These are phyloP conservation scores for Flaveria robusta DNA, from an alignment of 129 eudicot genomes.

Conservation along the genomic window DNA sequence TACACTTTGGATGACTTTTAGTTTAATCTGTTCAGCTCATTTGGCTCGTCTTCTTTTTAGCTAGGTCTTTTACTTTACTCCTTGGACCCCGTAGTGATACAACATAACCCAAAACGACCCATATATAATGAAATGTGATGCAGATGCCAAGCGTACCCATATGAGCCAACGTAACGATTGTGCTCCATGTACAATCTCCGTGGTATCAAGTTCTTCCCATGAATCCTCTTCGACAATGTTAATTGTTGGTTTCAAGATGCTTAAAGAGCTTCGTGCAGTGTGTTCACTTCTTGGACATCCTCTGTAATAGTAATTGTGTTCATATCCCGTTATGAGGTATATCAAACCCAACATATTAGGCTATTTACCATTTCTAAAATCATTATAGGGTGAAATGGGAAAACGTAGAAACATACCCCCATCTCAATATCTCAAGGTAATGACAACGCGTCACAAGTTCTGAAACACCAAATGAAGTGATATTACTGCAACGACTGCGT, in stretches of 20 bases:
- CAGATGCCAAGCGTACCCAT: conserved; percentile 60
- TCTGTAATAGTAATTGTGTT: conserved; percentile 77
- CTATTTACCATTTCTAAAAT: conserved; percentile 10
- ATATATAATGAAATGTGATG: background rate
- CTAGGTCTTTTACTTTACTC: background rate
- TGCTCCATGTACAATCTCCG: conserved; percentile 71
- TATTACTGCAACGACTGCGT: conserved; percentile 74
- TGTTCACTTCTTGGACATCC: conserved; percentile 81
- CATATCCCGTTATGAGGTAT: conserved; percentile 51
- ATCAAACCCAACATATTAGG: conserved; percentile 48
- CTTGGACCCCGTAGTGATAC: background rate
- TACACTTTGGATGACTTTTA: background rate
- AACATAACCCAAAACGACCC: background rate
- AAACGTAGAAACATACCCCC: conserved; percentile 61
- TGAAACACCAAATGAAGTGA: conserved; percentile 71
- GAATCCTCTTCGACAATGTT: conserved; percentile 77
- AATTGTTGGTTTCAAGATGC: conserved; percentile 65
- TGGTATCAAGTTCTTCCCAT: conserved; percentile 90
- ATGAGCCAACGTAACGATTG: conserved; percentile 88
- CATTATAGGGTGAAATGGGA: background rate
- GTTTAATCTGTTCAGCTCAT: background rate
- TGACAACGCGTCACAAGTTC: conserved; percentile 61
- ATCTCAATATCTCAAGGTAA: conserved; percentile 80
- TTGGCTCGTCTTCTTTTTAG: background rate
- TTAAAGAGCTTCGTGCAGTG: conserved; percentile 65